Base-by-base conservation (phyloP, 305 asterid genomes). In the Plantago rigida region DNA sequence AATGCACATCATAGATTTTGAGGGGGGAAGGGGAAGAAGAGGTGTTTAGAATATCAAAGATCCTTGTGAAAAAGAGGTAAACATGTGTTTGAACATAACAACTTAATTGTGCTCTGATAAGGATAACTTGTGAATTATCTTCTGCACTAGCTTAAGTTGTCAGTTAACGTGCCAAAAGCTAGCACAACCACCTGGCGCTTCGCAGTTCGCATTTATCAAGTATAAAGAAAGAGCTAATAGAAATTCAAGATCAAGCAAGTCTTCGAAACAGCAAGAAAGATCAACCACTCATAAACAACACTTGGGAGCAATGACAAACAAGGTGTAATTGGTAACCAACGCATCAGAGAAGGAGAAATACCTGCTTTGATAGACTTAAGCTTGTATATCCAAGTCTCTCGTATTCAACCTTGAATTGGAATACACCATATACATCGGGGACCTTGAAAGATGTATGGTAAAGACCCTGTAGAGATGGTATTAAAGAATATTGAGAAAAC, bases 341-440 rank as follows among this genome's bases (percentile, higher is more conserved):
- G 50, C 65, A 51, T 61, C 60, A 64, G 51, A 67, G 46, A 28
- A 67, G 56, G 58, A 54, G 24, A 39, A 41, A 26, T 64, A 87
- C 96, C 96, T 87, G 96, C 63, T 85, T 88, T 17, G 96, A 80
- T 44, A 88, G 77, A 63, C 81, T 77, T 74, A 88, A 74, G 77
- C 85, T 76, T 48, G 96, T 73, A 74, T 80, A 86, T 52, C 96
- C 96, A 69, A 88, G 86, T 69, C 83, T 84, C 72, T 79, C 77
- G 70, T 88, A 85, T 69, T 88, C 95, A 54, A 88, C 80, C 79
- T 88, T 85, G 80, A 88, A 88, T 73, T 88, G 95, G 78, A 88
- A 88, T 42, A 85, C 96, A 51, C 96, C 96, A 75, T 88, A 88
- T 49, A 82, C 96, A 75, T 88, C 95, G 13, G 96, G 96, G 17